A percentile compares a stretch with the other conserved stretches of the same genome.
phyloP scores from a whole-genome alignment of 2,329 filamentous ascomycete genomes.

The Cordyceps militaris region DNA sequence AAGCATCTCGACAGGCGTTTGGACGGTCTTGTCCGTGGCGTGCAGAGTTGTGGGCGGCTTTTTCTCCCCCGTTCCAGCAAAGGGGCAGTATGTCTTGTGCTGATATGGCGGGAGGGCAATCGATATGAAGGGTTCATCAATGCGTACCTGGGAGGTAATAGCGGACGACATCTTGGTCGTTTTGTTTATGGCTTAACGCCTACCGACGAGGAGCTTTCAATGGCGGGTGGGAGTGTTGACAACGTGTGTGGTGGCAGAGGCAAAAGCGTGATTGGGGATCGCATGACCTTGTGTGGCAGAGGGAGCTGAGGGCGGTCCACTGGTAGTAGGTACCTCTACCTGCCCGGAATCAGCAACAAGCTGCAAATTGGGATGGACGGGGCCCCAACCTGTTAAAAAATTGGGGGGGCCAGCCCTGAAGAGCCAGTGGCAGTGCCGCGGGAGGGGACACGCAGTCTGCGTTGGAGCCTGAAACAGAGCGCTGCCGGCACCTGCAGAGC shows the following conservation, averaged over 20 bases:
- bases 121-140: not conserved
- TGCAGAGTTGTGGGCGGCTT: not conserved
- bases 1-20: not conserved
- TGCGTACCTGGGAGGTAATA: conserved; percentile 47
- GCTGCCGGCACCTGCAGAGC: not conserved
- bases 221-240: conserved; percentile 26
- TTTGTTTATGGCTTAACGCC: conserved; percentile 43
- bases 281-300: conserved; percentile 29
- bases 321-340: not conserved
- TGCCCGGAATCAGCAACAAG: not conserved
- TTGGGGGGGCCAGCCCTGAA: not conserved
- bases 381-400: not conserved
- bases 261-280: conserved; percentile 27
- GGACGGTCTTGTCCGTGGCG: not conserved
- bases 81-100: not conserved
- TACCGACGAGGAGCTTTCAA: conserved; percentile 31
- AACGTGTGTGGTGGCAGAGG: conserved; percentile 24
- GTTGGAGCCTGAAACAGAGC: not conserved
- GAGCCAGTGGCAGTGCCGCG: not conserved
- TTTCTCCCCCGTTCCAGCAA: not conserved
- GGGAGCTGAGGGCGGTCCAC: conserved; percentile 11
- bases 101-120: not conserved
- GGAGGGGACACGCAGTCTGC: not conserved
- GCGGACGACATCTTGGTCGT: conserved; percentile 53
- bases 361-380: not conserved